Evolutionary conservation across 2,329 filamentous ascomycete genomes (phyloP), one percentile per base, ranked within the genome.

Genomic region (Talaromyces sp.): DNA sequence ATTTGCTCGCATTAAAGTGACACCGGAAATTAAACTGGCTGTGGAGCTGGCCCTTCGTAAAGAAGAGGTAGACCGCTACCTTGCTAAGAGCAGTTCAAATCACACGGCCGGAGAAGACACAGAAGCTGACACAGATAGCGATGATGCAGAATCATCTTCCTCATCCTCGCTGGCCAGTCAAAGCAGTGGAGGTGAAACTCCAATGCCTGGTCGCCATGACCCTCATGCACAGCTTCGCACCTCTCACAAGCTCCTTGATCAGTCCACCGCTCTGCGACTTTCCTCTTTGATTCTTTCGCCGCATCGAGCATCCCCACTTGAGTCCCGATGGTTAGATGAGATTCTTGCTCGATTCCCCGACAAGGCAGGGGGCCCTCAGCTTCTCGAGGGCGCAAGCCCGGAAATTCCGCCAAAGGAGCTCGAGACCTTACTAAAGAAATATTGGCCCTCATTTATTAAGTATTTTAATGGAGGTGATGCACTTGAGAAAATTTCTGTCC

Each of bases 391-490:
- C 13, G 40, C 49, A 9, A 59, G 53, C 36, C 58, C 50, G 47
- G 61, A 62, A 16, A 51, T 62, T 16, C 53, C 58, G 14, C 54
- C 61, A 3, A 56, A 56, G 7, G 69, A 63, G 11, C 57, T 63
- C 10, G 61, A 64, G 24, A 64, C 58, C 9, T 60, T 68, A 1
- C 62, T 89, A 13, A 80, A 83, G 37, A 81, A 84, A 51, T 81
- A 83, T 43, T 96, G 91, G 88, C 83, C 85, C 2, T 77, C 82
- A 40, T 85, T 96, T 63, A 82, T 87, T 64, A 90, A 89, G 70
- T 94, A 97, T 71, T 90, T 97, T 63, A 92, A 97, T 70, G 94
- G 94, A 1, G 83, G 82, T 51, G 86, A 88, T 66, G 86, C 92
- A 2, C 79, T 97, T 54, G 94, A 99, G 75, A 86, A 92, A 63